Evolutionary conservation across 1,139 yeast species (phyloP), one percentile per base, ranked within the genome.

Genomic region (Candida glucosophila): DNA sequence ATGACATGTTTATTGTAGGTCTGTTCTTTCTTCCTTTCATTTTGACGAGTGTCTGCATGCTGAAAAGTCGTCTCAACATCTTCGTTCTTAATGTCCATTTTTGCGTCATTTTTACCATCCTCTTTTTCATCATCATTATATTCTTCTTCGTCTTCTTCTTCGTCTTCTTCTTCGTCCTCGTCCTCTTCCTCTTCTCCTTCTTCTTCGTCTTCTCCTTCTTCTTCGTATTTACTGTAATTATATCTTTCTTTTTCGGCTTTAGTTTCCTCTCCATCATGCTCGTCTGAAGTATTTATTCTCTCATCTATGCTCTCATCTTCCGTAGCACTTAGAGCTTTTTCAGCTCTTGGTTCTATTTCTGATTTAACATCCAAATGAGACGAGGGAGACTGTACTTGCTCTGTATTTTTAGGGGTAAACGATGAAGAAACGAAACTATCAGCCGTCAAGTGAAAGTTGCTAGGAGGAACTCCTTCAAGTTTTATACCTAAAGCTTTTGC

Each of bases 401-500:
- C 12, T 5, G 4, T 20, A n/a, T n/a, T n/a, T n/a, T n/a, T n/a
- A n/a, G n/a, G n/a, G n/a, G 15, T 15, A 19, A 15, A 3, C 12
- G 9, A 6, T 9, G 22, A 7, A 7, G 20, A 10, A 8, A 15
- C 22, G 14, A 29, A 26, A 10, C 30, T 29, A 10, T 18, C 14
- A 6, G 28, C 30, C 12, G 18, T 24, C 16, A 31, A 29, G 5
- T 25, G 22, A 17, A 15, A 29, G 14, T 21, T 22, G 14, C 26
- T 21, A 9, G 42, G 42, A 17, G 37, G 31, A 22, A 40, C 29
- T 2, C 53, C 55, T 31, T 47, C 47, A 12, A 51, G 36, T 2
- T 47, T 44, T 6, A 54, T 47, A 5, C 59, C 60, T 31, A 52
- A 39, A 30, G 44, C 45, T 14, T 50, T 36, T 3, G 57, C 56